Conservation (phyloP, 345 rosid species). For the Gossypium turneri region DNA sequence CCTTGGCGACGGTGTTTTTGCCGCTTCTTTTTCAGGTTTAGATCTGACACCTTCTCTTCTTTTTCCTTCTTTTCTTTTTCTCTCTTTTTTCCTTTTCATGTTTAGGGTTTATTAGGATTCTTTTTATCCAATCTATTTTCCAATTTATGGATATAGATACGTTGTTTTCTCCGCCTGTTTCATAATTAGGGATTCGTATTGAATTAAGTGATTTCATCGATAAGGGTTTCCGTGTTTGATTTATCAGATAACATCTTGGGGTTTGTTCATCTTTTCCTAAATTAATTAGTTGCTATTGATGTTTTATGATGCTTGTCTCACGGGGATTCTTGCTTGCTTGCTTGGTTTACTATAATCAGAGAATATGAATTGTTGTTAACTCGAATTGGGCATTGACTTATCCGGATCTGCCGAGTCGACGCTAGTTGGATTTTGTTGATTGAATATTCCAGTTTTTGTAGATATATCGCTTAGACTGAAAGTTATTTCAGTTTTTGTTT, state of each 20-base stretch:
- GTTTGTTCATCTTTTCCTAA: background rate
- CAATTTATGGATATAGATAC: background rate
- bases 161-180: background rate
- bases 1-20: conserved; percentile 75
- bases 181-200: background rate
- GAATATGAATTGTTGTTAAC: background rate
- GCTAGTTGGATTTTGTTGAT: background rate
- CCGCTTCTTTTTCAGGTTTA: conserved; percentile 70
- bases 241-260: background rate
- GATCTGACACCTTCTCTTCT: background rate
- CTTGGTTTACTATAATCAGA: background rate
- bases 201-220: background rate
- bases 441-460: background rate
- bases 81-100: background rate
- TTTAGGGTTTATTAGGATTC: background rate
- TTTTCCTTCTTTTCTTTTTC: background rate
- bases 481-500: background rate
- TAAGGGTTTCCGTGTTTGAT: background rate
- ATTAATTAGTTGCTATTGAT: background rate
- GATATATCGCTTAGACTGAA: background rate
- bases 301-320: background rate
- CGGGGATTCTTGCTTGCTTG: background rate
- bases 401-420: background rate
- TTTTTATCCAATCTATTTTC: background rate
- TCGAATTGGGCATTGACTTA: background rate